These are phyloP conservation scores for Amphirosellinia nigrospora DNA, from an alignment of 495 filamentous ascomycete genomes.

Conservation along the genomic window DNA sequence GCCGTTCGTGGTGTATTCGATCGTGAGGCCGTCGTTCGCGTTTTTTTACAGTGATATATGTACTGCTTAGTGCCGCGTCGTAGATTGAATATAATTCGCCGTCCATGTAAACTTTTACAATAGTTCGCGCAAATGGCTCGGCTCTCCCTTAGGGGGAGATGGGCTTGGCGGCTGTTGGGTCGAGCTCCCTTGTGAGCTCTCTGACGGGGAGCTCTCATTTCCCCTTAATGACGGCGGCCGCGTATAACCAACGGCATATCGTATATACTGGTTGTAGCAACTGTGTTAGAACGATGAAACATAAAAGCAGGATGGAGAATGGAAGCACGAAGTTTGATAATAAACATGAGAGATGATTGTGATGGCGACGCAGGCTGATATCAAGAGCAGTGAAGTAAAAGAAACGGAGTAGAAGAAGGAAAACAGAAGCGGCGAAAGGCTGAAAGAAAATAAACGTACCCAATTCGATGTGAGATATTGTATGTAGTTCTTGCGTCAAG, in stretches of 20 bases:
- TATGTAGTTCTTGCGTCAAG: not conserved
- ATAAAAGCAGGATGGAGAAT: not conserved
- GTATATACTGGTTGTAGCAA: no score
- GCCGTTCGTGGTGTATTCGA: not conserved
- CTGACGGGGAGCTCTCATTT: no score
- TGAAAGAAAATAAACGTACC: not conserved
- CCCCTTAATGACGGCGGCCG: no score
- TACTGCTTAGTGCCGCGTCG: not conserved
- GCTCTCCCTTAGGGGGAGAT: no score
- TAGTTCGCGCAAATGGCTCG: not conserved
- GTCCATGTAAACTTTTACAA: not conserved
- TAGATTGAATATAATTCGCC: not conserved
- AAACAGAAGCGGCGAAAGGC: not conserved
- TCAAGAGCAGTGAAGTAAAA: not conserved
- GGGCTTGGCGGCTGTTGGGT: no score
- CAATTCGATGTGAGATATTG: not conserved
- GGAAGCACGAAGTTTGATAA: not conserved
- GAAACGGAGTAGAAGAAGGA: not conserved
- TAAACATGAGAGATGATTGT: not conserved
- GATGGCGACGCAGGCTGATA: not conserved
- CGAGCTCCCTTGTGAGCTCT: no score
- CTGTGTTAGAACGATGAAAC: not conserved
- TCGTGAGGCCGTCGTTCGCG: no score
- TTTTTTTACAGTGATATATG: not conserved
- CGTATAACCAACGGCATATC: no score